Conservation (phyloP, 768 basidiomycete species). For the Roridomyces roridus region DNA sequence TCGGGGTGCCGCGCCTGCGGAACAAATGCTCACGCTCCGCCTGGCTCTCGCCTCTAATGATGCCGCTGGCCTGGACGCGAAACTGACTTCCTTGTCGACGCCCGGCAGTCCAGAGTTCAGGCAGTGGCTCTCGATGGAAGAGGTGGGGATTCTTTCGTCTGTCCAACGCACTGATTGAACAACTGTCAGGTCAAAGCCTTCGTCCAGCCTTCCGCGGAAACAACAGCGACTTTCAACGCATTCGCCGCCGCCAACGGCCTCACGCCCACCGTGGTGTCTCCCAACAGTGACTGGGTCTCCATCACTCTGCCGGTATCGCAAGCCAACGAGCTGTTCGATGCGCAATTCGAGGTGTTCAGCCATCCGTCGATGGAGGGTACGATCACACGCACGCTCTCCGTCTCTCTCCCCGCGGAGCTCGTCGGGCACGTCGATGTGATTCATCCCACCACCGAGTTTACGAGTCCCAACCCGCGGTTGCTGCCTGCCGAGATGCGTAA, state of each 20-base stretch:
- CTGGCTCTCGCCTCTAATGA: conserved; percentile 4
- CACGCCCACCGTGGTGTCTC: not conserved
- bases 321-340: conserved; percentile 10
- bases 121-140: conserved; percentile 10
- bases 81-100: conserved; percentile 1
- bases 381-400: conserved; percentile 4
- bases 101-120: conserved; percentile 6
- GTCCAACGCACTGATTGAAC: not conserved
- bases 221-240: not conserved
- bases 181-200: conserved; percentile 5
- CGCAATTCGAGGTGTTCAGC: conserved; percentile 6
- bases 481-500: not conserved
- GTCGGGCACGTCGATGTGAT: conserved; percentile 4
- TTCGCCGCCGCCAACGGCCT: conserved; percentile 8
- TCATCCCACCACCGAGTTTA: conserved; percentile 2
- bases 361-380: not conserved
- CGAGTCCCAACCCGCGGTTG: not conserved
- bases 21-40: not conserved
- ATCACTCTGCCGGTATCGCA: conserved; percentile 8
- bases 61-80: conserved; percentile 1
- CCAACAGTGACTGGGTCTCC: conserved; percentile 10
- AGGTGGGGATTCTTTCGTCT: not conserved
- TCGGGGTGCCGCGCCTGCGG: not conserved
- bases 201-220: conserved; percentile 6
- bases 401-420: conserved; percentile 7